Conservation (phyloP, 2,329 filamentous ascomycete genomes). For the Macrophomina pseudophaseolina region DNA sequence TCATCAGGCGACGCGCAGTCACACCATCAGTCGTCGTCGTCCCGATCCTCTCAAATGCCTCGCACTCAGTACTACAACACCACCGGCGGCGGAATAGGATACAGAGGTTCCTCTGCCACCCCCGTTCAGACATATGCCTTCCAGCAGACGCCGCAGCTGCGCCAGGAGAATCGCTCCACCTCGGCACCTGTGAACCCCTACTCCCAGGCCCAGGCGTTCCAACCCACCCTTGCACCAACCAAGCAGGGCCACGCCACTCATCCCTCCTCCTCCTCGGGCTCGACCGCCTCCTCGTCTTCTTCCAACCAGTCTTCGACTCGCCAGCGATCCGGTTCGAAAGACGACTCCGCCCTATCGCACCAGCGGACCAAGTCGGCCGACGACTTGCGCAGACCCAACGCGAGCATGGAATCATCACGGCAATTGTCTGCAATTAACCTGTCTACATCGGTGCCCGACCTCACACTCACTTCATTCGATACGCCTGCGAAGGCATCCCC, state of each 20-base stretch:
- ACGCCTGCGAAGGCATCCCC: conserved; percentile 71
- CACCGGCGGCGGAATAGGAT: conserved; percentile 45
- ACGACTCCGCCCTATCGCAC: conserved; percentile 53
- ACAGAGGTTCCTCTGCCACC: conserved; percentile 49
- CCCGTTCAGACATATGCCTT: conserved; percentile 58
- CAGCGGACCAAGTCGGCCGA: conserved; percentile 32
- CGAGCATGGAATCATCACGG: conserved; percentile 38
- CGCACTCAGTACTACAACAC: conserved; percentile 51
- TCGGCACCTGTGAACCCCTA: conserved; percentile 58
- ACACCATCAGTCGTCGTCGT: conserved; percentile 43
- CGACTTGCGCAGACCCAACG: conserved; percentile 33
- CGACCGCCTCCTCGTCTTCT: conserved; percentile 55
- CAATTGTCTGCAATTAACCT: conserved; percentile 57
- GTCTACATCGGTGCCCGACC: conserved; percentile 58
- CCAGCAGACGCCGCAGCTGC: conserved; percentile 59
- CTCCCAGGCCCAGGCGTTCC: conserved; percentile 36
- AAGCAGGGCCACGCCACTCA: conserved; percentile 44
- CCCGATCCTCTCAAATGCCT: conserved; percentile 46
- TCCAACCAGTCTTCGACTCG: conserved; percentile 53
- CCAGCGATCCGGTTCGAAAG: conserved; percentile 46
- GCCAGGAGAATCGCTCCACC: conserved; percentile 60
- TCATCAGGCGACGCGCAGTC: conserved; percentile 52
- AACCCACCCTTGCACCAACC: conserved; percentile 33
- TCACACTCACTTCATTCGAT: conserved; percentile 61
- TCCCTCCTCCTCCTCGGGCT: conserved; percentile 49